Evolutionary conservation across 169 alveolate genomes (phyloP).

Genomic region (Plasmodium cynomolgi): DNA sequence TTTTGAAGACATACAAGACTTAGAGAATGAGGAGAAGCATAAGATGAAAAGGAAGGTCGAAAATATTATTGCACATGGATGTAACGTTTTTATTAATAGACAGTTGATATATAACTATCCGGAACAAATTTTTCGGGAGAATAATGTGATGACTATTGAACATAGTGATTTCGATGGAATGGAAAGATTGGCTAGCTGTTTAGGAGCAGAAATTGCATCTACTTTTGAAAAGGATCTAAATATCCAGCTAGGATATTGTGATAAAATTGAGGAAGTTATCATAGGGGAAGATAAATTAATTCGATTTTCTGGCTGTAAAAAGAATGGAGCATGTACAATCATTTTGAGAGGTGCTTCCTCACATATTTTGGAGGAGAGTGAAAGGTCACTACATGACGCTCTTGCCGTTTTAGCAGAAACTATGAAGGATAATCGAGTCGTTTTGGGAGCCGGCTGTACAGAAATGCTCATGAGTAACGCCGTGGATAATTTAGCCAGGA

Average conservation of each 20-base stretch:
- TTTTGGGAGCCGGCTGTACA: constrained; percentile 99
- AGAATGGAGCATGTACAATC: constrained; percentile 96
- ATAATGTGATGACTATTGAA: constrained; percentile 98
- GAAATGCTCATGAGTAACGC: constrained; percentile 99
- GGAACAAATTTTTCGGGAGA: constrained; percentile 96
- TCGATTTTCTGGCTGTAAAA: constrained; percentile 96
- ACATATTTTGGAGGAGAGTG: constrained; percentile 99
- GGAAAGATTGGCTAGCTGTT: constrained; percentile 99
- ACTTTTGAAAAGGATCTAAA: constrained; percentile 98
- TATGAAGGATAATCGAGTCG: constrained; percentile 92
- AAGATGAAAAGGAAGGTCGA: constrained; percentile 98
- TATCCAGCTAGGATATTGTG: constrained; percentile 95
- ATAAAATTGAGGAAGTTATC: constrained; percentile 96
- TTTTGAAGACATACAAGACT: constrained; percentile 97
- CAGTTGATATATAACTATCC: constrained; percentile 99
- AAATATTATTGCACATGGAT: constrained; percentile 95
- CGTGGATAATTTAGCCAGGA: constrained; percentile 94
- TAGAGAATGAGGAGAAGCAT: constrained; percentile 98
- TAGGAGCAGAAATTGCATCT: constrained; percentile 98
- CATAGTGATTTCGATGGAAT: constrained; percentile 99
- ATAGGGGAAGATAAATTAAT: constrained; percentile 99
- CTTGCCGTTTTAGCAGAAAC: constrained; percentile 97
- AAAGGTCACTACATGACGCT: constrained; percentile 99
- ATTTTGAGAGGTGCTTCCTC: constrained; percentile 99
- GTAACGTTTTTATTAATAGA: constrained; percentile 99